phyloP scores from a whole-genome alignment of 2,329 filamentous ascomycete genomes.

The Fusarium albidum region DNA sequence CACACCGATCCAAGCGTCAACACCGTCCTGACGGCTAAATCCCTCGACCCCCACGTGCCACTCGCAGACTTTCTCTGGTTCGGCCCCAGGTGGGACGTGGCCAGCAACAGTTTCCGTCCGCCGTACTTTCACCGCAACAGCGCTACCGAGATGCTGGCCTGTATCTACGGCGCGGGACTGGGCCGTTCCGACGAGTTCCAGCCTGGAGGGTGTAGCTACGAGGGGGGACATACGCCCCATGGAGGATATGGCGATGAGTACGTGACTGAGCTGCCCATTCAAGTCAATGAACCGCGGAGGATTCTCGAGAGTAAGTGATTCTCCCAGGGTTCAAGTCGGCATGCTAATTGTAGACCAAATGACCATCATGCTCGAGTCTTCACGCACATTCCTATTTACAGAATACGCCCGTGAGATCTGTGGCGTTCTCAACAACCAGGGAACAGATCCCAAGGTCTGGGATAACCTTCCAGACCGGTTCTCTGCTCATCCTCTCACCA shows the following conservation, averaged over 20 bases:
- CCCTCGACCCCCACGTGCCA: constrained; percentile 2
- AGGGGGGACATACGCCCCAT: constrained; percentile 18
- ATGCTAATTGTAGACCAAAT: constrained; percentile 12
- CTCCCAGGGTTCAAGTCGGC: rapidly evolving
- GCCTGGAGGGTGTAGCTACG: constrained; percentile 10
- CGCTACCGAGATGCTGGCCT: constrained; percentile 6
- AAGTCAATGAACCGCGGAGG: constrained; percentile 10
- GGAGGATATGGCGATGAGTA: constrained; percentile 17
- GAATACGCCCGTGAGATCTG: constrained; percentile 15
- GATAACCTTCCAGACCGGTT: constrained; percentile 17
- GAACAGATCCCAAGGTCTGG: constrained; percentile 14
- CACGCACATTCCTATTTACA: constrained; percentile 17
- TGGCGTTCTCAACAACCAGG: constrained; percentile 13
- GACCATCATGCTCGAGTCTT: constrained; percentile 21
- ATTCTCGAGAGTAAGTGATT: constrained; percentile 11
- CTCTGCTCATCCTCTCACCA: constrained; percentile 8
- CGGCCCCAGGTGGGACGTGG: constrained; percentile 1
- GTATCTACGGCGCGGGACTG: constrained; percentile 7
- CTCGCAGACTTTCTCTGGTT: constrained; percentile 16
- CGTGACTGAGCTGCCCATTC: neutral
- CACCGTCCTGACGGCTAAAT: constrained; percentile 12
- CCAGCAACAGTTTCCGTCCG: constrained; percentile 4
- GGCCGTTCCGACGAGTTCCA: constrained; percentile 15
- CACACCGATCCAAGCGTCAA: constrained; percentile 19
- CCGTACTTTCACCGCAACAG: constrained; percentile 13